Evolutionary conservation across 2,329 filamentous ascomycete species (phyloP).

Genomic region (Ascocoryne sarcoides): DNA sequence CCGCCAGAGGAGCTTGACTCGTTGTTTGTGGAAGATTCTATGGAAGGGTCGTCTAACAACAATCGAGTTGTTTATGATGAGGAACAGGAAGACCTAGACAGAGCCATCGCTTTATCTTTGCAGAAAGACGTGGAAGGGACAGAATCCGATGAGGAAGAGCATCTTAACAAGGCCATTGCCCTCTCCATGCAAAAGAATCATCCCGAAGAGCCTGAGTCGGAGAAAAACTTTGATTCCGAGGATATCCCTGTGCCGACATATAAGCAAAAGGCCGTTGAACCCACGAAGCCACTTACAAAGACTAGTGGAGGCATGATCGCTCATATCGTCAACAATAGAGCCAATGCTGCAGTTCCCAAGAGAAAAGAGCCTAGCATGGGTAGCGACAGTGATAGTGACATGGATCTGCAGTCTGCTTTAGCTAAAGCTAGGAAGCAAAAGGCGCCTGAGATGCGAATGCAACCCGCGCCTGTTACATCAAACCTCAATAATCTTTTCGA

Average conservation of each 20-base stretch:
- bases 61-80: slow-evolving; percentile 12
- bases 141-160: slow-evolving; percentile 37
- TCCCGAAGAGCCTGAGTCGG: slow-evolving; percentile 27
- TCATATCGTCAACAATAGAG: slow-evolving; percentile 64
- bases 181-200: slow-evolving; percentile 69
- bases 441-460: slow-evolving; percentile 32
- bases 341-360: slow-evolving; percentile 50
- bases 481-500: slow-evolving; percentile 58
- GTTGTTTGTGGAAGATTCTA: slow-evolving; percentile 22
- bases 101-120: slow-evolving; percentile 77
- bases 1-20: slow-evolving; percentile 15
- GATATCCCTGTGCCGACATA: slow-evolving; percentile 46
- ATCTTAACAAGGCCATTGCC: slow-evolving; percentile 73
- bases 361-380: slow-evolving; percentile 24
- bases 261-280: slow-evolving; percentile 45
- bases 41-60: slow-evolving; percentile 7
- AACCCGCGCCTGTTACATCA: slow-evolving; percentile 32
- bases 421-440: slow-evolving; percentile 60
- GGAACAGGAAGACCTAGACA: slow-evolving; percentile 59
- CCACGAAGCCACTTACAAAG: slow-evolving; percentile 42
- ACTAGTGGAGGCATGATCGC: slow-evolving; percentile 56
- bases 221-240: slow-evolving; percentile 37
- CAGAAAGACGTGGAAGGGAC: slow-evolving; percentile 34
- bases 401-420: slow-evolving; percentile 70
- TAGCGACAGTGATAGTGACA: slow-evolving; percentile 49